These are phyloP conservation scores for Kurtzmaniella fragi DNA, from an alignment of 805 yeast species.

Conservation along the genomic window DNA sequence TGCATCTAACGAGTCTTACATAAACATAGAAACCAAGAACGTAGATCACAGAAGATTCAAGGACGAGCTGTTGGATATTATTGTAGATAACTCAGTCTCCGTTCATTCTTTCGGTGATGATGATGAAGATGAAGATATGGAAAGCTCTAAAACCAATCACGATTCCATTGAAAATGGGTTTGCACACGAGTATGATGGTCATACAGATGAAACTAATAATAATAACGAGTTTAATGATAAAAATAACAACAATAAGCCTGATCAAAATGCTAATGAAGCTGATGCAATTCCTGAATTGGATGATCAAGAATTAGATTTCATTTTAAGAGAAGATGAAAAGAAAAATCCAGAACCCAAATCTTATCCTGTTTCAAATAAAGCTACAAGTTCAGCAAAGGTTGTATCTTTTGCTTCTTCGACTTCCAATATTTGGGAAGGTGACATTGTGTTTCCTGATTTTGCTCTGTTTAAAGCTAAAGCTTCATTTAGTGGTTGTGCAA, in stretches of 20 bases:
- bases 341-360: constrained; percentile 4
- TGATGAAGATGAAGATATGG: constrained; percentile 22
- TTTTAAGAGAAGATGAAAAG: constrained; percentile 17
- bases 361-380: constrained; percentile 3
- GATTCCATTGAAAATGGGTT: constrained; percentile 4
- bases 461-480: constrained; percentile 37
- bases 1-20: constrained; percentile 18
- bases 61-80: constrained; percentile 10
- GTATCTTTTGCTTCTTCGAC: too few species aligned
- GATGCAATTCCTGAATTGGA: constrained; percentile 13
- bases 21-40: constrained; percentile 23
- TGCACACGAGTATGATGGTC: background rate
- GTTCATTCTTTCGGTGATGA: constrained; percentile 11
- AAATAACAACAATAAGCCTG: background rate
- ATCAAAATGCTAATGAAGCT: constrained; percentile 1
- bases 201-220: constrained; percentile 1
- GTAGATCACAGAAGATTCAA: constrained; percentile 35
- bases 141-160: constrained; percentile 8
- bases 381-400: background rate
- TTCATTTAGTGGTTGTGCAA: constrained; percentile 33
- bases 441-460: constrained; percentile 44
- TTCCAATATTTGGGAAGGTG: constrained; percentile 42
- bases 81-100: constrained; percentile 6
- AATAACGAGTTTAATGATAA: constrained; percentile 7
- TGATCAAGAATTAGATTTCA: constrained; percentile 29